These are phyloP conservation scores for Paracoccidioides lutzii DNA, from an alignment of 2,329 filamentous ascomycete species.

Conservation along the genomic window DNA sequence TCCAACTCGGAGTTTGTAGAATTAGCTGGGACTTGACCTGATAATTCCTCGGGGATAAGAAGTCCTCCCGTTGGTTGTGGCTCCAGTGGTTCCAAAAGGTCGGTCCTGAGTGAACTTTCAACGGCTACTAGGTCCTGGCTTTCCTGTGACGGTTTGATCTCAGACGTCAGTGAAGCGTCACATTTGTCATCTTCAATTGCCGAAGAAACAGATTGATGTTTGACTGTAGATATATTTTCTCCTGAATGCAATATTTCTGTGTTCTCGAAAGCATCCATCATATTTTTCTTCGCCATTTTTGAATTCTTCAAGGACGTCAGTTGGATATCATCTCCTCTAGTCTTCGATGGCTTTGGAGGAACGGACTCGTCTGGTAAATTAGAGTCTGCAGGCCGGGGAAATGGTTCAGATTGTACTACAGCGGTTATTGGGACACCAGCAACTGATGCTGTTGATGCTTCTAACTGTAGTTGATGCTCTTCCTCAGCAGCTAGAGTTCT, in stretches of 20 bases:
- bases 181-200: background rate
- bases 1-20: background rate
- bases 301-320: constrained; percentile 13
- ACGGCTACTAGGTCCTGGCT: background rate
- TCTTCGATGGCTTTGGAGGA: background rate
- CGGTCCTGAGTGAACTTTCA: background rate
- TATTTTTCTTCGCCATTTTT: constrained; percentile 19
- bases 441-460: constrained; percentile 2
- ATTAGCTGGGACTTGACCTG: background rate
- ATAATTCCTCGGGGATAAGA: background rate
- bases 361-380: background rate
- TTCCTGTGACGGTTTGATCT: background rate
- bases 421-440: background rate
- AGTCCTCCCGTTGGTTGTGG: background rate
- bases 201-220: background rate
- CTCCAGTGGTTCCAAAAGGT: background rate
- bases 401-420: background rate
- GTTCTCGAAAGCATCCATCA: constrained; percentile 4
- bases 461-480: background rate
- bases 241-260: background rate
- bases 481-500: background rate
- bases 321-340: constrained; percentile 6
- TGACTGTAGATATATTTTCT: background rate
- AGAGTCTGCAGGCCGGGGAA: constrained; percentile 1
- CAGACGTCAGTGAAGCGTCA: background rate